A percentile compares a stretch with the other conserved stretches of the same genome.
Evolutionary conservation across 2,329 filamentous ascomycete species (phyloP).

Genomic region (Fusarium torulosum): DNA sequence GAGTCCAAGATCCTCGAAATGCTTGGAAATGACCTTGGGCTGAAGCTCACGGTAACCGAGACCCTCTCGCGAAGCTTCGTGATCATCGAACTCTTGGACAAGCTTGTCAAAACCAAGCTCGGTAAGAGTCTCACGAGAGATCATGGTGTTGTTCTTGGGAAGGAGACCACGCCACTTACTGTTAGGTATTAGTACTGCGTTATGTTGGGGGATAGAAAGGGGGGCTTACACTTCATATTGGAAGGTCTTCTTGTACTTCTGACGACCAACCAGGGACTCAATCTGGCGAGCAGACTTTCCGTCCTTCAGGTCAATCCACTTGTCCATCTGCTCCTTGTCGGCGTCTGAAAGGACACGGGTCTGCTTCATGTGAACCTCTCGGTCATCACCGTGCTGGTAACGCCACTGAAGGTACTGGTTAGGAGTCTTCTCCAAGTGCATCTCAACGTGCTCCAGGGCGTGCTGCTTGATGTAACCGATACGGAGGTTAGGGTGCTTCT

Average conservation of each 20-base stretch:
- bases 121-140: constrained; percentile 90
- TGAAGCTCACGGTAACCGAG: constrained; percentile 95
- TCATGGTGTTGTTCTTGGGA: constrained; percentile 92
- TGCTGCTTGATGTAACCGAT: constrained; percentile 99
- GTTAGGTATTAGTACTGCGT: constrained; percentile 47
- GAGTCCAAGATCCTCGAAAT: constrained; percentile 96
- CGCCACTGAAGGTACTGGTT: constrained; percentile 99
- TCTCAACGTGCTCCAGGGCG: constrained; percentile 98
- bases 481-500: constrained; percentile 98
- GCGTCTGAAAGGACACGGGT: constrained; percentile 88
- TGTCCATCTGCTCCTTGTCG: constrained; percentile 93
- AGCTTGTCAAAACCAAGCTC: constrained; percentile 92
- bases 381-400: constrained; percentile 96
- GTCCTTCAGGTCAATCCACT: constrained; percentile 85
- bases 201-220: neutral
- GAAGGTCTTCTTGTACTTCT: constrained; percentile 99
- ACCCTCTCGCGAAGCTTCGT: constrained; percentile 98
- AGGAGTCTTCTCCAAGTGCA: constrained; percentile 99
- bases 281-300: constrained; percentile 82
- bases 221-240: constrained; percentile 88
- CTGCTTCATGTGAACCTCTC: constrained; percentile 97
- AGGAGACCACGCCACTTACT: constrained; percentile 90
- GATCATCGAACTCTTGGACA: constrained; percentile 97
- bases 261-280: constrained; percentile 91
- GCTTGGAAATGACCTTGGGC: constrained; percentile 94